Percentiles rank a stretch among this genome's conserved stretches.
Evolutionary conservation across 2,329 filamentous ascomycete species (phyloP).

Genomic region (Aspergillus pseudotamarii): DNA sequence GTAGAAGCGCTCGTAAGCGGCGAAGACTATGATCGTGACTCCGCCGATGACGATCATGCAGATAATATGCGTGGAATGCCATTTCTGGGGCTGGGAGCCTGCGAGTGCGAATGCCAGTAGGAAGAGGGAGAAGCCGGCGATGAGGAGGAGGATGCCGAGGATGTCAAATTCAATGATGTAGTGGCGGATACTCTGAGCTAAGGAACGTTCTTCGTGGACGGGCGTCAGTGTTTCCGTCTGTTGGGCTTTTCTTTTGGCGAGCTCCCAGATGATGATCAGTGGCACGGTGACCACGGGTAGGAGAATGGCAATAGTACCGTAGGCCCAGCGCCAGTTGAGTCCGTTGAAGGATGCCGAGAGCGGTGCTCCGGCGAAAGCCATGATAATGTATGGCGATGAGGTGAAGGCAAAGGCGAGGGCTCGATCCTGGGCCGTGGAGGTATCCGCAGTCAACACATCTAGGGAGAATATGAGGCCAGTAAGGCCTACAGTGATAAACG

Average conservation of each 20-base stretch:
- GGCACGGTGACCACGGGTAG: constrained; percentile 58
- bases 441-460: constrained; percentile 63
- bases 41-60: constrained; percentile 56
- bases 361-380: constrained; percentile 59
- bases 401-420: constrained; percentile 61
- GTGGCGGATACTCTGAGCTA: constrained; percentile 47
- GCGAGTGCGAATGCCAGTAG: constrained; percentile 53
- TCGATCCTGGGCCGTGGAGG: constrained; percentile 60
- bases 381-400: constrained; percentile 62
- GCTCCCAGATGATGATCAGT: constrained; percentile 54
- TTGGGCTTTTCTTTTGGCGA: constrained; percentile 58
- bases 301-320: constrained; percentile 62
- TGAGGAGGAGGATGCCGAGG: constrained; percentile 60
- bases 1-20: constrained; percentile 54
- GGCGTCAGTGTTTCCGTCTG: constrained; percentile 50
- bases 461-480: constrained; percentile 58
- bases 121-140: constrained; percentile 57
- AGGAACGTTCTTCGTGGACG: constrained; percentile 41
- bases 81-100: constrained; percentile 37
- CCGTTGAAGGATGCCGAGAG: constrained; percentile 52
- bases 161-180: constrained; percentile 64
- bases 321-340: constrained; percentile 63
- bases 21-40: constrained; percentile 55
- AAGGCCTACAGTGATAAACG: constrained; percentile 61
- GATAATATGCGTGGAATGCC: constrained; percentile 50